phyloP scores from a whole-genome alignment of 805 yeast genomes.

The Sungouiozyma ichnusensis region DNA sequence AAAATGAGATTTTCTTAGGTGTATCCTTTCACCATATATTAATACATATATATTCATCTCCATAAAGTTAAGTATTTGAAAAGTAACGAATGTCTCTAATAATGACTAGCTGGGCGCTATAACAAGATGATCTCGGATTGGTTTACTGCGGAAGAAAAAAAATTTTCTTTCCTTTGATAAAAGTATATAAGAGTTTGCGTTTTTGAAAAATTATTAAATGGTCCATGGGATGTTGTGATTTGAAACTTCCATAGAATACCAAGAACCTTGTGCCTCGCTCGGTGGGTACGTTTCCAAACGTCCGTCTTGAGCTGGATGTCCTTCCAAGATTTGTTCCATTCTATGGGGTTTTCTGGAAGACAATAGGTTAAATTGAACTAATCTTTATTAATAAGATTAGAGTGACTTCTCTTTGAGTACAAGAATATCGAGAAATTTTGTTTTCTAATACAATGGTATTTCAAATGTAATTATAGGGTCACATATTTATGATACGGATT shows the following conservation, averaged over 20 bases:
- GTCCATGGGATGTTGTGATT: too few species aligned
- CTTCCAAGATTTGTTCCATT: slow-evolving; percentile 1
- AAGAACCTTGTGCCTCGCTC: slow-evolving; percentile 58
- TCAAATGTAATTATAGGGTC: slow-evolving; percentile 25
- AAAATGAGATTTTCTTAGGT: neutral
- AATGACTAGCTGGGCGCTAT: too few species aligned
- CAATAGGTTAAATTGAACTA: slow-evolving; percentile 40
- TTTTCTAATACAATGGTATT: slow-evolving; percentile 10
- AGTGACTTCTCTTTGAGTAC: slow-evolving; percentile 46
- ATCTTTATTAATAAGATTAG: neutral
- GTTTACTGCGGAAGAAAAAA: too few species aligned
- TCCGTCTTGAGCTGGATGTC: slow-evolving; percentile 56
- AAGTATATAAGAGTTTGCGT: too few species aligned
- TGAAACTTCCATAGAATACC: too few species aligned
- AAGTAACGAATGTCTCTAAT: neutral
- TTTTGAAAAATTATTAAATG: too few species aligned
- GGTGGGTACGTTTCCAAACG: slow-evolving; percentile 27
- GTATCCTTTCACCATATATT: too few species aligned
- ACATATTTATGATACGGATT: slow-evolving; percentile 1
- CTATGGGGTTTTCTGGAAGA: slow-evolving; percentile 5
- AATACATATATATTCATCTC: neutral
- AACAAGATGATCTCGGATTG: too few species aligned
- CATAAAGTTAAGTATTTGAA: neutral
- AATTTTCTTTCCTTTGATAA: too few species aligned
- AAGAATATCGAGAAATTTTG: slow-evolving; percentile 29